Evolutionary conservation across 78 protist species (phyloP).

Genomic region (Dictyostelium citrinum): DNA sequence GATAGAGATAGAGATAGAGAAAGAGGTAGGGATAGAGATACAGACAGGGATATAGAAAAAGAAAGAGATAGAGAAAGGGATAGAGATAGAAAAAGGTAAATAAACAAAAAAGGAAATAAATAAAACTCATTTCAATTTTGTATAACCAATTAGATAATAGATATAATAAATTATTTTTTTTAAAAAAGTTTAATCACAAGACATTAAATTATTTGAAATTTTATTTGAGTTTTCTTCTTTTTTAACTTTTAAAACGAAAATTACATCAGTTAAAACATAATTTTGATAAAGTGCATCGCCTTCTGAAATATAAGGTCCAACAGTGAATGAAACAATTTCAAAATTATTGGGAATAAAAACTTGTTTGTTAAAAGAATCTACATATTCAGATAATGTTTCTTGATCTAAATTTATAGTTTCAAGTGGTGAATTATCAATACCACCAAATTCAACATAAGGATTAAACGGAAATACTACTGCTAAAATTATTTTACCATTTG

Average conservation of each 20-base stretch:
- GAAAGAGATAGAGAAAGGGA: not conserved
- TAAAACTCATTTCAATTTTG: not conserved
- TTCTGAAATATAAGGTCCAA: conserved; percentile 75
- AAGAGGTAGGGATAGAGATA: not conserved
- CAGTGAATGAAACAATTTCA: conserved; percentile 24
- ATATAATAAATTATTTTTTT: too few species aligned
- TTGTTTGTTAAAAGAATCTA: conserved; percentile 13
- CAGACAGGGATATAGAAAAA: not conserved
- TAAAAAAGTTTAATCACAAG: not conserved
- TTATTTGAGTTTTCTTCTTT: not conserved
- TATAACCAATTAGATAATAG: too few species aligned
- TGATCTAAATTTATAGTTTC: conserved; percentile 13
- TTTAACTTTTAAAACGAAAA: conserved; percentile 24
- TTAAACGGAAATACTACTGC: conserved; percentile 80
- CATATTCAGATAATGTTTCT: conserved; percentile 16
- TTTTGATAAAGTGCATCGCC: conserved; percentile 56
- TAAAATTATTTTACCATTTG: conserved; percentile 49
- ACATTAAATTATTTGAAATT: not conserved
- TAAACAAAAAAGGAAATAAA: not conserved
- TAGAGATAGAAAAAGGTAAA: not conserved
- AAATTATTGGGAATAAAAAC: conserved; percentile 62
- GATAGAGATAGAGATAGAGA: not conserved
- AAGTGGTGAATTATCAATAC: conserved; percentile 38
- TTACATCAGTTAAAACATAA: conserved; percentile 39
- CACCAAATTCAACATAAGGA: conserved; percentile 81